Evolutionary conservation across 2,329 filamentous ascomycete species (phyloP).

Genomic region (Cladobotryum mycophilum): DNA sequence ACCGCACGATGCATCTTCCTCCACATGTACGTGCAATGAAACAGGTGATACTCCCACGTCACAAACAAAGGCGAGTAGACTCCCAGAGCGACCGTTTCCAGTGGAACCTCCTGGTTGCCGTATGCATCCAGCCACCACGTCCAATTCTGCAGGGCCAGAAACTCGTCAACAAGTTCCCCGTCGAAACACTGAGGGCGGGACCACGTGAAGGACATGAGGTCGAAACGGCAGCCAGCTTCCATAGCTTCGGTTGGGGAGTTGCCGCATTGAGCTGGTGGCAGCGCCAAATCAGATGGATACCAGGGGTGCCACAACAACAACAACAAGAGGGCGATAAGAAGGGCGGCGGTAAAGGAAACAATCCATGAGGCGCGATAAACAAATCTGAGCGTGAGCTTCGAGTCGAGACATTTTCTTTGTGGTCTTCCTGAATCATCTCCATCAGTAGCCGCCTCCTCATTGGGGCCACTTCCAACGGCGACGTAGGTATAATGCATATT

Average conservation of each 20-base stretch:
- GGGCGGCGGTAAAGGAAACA: too few species aligned
- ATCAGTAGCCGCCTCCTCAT: too few species aligned
- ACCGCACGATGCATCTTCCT: slow-evolving; percentile 11
- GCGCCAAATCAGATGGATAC: too few species aligned
- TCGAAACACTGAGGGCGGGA: slow-evolving; percentile 8
- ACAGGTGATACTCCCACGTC: slow-evolving; percentile 9
- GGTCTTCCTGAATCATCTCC: too few species aligned
- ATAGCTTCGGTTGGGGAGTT: slow-evolving; percentile 1
- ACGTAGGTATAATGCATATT: too few species aligned
- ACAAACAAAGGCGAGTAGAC: slow-evolving; percentile 6
- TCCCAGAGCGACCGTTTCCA: slow-evolving; percentile 7
- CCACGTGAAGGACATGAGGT: slow-evolving; percentile 10
- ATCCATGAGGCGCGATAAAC: too few species aligned
- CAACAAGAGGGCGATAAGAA: too few species aligned
- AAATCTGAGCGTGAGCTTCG: too few species aligned
- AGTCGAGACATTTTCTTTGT: too few species aligned
- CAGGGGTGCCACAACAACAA: too few species aligned
- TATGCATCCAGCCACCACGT: slow-evolving; percentile 7
- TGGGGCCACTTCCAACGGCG: too few species aligned
- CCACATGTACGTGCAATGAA: slow-evolving; percentile 11
- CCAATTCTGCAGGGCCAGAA: not conserved
- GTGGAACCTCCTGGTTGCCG: not conserved
- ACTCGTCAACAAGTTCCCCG: slow-evolving; percentile 2
- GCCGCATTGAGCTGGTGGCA: not conserved
- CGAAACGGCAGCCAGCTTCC: slow-evolving; percentile 4